Conservation (phyloP, 805 yeast genomes). For the Hanseniaspora jakobsenii region DNA sequence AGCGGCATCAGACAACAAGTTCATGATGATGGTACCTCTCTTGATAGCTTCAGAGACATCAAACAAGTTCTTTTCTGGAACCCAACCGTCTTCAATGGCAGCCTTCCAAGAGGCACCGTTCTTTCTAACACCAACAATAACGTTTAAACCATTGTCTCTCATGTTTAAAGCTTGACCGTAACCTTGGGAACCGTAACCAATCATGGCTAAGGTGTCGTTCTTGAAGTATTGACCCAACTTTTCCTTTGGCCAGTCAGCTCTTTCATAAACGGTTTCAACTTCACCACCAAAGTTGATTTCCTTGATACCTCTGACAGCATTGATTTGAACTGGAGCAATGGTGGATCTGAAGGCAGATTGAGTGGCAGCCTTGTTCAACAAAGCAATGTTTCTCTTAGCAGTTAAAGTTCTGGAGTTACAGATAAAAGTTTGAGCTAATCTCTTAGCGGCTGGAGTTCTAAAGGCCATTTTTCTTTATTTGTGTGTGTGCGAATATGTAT, state of each 20-base stretch:
- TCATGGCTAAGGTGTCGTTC: constrained; percentile 91
- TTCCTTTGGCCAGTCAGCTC: constrained; percentile 99
- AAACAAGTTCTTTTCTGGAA: constrained; percentile 96
- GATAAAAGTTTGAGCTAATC: constrained; percentile 30
- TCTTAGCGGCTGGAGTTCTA: constrained; percentile 16
- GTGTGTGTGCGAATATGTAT: too few species aligned
- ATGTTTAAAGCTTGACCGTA: constrained; percentile 99
- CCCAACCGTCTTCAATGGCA: constrained; percentile 99
- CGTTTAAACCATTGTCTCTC: constrained; percentile 97
- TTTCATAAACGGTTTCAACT: constrained; percentile 92
- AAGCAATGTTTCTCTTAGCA: constrained; percentile 56
- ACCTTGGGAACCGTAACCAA: constrained; percentile 99
- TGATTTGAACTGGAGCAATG: constrained; percentile 32
- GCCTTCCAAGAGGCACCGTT: constrained; percentile 99
- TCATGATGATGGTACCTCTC: constrained; percentile 91
- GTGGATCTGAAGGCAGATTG: constrained; percentile 25
- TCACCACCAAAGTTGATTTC: constrained; percentile 94
- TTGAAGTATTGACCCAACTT: constrained; percentile 92
- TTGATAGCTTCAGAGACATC: constrained; percentile 85
- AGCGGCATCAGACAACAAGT: constrained; percentile 97
- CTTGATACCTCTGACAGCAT: constrained; percentile 80
- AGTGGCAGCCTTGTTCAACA: constrained; percentile 37
- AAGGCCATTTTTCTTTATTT: constrained; percentile 16
- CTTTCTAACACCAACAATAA: constrained; percentile 95
- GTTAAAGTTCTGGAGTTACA: constrained; percentile 35